Conservation (phyloP, 2,329 filamentous ascomycete genomes). For the Podosphaera xanthii region DNA sequence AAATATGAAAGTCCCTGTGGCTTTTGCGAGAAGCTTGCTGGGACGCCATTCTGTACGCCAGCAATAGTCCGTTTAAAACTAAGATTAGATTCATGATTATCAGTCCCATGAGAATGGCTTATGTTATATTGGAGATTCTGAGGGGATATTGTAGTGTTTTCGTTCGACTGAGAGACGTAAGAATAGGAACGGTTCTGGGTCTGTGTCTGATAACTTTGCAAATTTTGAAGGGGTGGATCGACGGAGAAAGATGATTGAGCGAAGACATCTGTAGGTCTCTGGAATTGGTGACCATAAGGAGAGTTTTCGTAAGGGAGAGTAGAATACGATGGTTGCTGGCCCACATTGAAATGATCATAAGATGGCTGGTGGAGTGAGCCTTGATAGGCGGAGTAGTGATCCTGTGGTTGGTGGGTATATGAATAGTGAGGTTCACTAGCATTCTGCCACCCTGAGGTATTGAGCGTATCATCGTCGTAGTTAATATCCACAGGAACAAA, state of each 20-base stretch:
- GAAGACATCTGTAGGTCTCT: slow-evolving; percentile 11
- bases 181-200: slow-evolving; percentile 11
- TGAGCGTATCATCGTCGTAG: slow-evolving; percentile 13
- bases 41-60: slow-evolving; percentile 2
- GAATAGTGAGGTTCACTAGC: slow-evolving; percentile 7
- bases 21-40: slow-evolving; percentile 7
- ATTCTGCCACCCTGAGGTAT: slow-evolving; percentile 9
- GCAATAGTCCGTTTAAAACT: slow-evolving; percentile 7
- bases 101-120: slow-evolving; percentile 8
- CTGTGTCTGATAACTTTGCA: slow-evolving; percentile 7
- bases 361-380: slow-evolving; percentile 3
- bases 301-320: slow-evolving; percentile 10
- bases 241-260: slow-evolving; percentile 8
- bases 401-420: slow-evolving; percentile 4
- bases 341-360: slow-evolving; percentile 10
- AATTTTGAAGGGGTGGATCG: slow-evolving; percentile 11
- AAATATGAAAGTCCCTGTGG: slow-evolving; percentile 5
- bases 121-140: slow-evolving; percentile 13
- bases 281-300: slow-evolving; percentile 11
- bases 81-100: slow-evolving; percentile 5
- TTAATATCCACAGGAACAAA: slow-evolving; percentile 11
- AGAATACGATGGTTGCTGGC: slow-evolving; percentile 11
- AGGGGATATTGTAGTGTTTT: slow-evolving; percentile 12
- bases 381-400: slow-evolving; percentile 6
- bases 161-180: slow-evolving; percentile 6